Conservation (phyloP, 371 early-diverging fungal genomes). For the Chytridium lagenaria region DNA sequence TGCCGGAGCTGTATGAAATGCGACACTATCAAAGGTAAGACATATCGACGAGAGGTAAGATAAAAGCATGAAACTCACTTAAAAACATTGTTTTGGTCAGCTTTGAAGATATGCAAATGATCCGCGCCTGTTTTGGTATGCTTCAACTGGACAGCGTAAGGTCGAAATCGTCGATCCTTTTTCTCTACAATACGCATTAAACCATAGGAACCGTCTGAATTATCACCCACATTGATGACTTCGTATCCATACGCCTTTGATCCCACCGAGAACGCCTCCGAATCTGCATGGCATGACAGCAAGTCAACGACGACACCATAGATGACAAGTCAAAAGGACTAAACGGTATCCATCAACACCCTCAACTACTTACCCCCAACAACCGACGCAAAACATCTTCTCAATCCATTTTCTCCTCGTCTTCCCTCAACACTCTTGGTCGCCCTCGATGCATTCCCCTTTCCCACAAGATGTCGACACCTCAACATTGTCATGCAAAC, state of each 20-base stretch:
- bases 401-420: too few relatives aligned
- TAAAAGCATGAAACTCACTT: constrained; percentile 40
- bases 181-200: constrained; percentile 20
- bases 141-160: constrained; percentile 66
- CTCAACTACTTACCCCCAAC: background rate
- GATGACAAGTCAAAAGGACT: background rate
- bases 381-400: background rate
- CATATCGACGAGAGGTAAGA: background rate
- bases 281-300: too few relatives aligned
- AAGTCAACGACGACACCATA: background rate
- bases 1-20: constrained; percentile 83
- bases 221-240: constrained; percentile 24
- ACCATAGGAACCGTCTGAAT: background rate
- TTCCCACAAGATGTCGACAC: too few relatives aligned
- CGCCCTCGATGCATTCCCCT: too few relatives aligned
- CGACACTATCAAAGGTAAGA: constrained; percentile 59
- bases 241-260: constrained; percentile 29
- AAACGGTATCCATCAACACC: background rate
- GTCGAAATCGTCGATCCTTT: constrained; percentile 67
- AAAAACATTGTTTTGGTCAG: constrained; percentile 91
- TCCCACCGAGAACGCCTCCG: background rate
- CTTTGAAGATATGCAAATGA: constrained; percentile 84
- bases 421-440: too few relatives aligned
- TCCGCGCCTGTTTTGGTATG: constrained; percentile 86
- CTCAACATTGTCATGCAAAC: too few relatives aligned